These are phyloP conservation scores for Puccinia triticina DNA, from an alignment of 1,284 basidiomycete genomes.

Conservation along the genomic window DNA sequence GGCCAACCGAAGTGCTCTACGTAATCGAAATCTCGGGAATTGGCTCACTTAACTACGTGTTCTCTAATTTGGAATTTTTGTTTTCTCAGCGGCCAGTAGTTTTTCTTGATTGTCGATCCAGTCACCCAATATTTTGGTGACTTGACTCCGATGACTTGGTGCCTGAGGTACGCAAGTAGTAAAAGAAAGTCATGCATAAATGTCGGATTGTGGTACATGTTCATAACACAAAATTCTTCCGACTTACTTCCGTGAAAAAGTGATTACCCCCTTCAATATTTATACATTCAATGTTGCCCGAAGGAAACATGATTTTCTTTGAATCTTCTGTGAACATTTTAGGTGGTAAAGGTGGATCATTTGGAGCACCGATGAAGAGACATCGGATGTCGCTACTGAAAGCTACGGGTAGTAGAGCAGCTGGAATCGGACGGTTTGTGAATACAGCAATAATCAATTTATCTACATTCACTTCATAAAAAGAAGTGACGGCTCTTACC, in stretches of 20 bases:
- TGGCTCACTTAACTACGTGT: too few species aligned
- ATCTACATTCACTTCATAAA: not conserved
- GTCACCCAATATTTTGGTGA: slow-evolving; percentile 24
- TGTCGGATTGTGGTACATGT: not conserved
- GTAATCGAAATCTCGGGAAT: too few species aligned
- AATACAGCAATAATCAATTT: not conserved
- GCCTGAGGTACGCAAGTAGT: slow-evolving; percentile 7
- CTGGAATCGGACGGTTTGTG: not conserved
- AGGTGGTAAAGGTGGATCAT: slow-evolving; percentile 33
- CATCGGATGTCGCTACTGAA: slow-evolving; percentile 36
- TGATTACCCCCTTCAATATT: slow-evolving; percentile 27
- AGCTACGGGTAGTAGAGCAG: slow-evolving; percentile 4
- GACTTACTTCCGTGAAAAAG: slow-evolving; percentile 22
- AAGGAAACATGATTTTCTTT: slow-evolving; percentile 23
- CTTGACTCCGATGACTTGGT: slow-evolving; percentile 11
- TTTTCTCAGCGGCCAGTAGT: not conserved
- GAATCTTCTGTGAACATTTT: slow-evolving; percentile 20
- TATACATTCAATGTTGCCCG: slow-evolving; percentile 14
- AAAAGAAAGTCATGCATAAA: not conserved
- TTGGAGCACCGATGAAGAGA: slow-evolving; percentile 29
- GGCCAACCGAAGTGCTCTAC: too few species aligned
- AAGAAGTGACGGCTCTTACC: not conserved
- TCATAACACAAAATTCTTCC: not conserved
- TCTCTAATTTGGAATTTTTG: too few species aligned
- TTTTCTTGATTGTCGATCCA: slow-evolving; percentile 36